Evolutionary conservation across 495 filamentous ascomycete genomes (phyloP).

Genomic region (Thermothielavioides terrestris): DNA sequence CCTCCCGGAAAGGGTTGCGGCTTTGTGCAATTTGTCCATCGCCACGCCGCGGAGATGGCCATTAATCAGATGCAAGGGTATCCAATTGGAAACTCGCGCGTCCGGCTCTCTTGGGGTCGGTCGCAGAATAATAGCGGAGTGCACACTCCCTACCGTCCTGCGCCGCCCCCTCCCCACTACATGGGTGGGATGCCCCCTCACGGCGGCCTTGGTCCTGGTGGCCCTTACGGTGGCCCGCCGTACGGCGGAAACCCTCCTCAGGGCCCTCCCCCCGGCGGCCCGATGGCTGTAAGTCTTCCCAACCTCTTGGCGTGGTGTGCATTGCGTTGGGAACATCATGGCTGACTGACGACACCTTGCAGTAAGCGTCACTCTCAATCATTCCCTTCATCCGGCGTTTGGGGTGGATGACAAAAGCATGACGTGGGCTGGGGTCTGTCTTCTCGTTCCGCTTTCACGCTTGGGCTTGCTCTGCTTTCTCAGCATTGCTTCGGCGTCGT

Average conservation of each 20-base stretch:
- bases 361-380: too few species aligned
- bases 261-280: constrained; percentile 22
- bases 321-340: too few species aligned
- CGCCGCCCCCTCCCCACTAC: constrained; percentile 82
- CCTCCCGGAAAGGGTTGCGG: constrained; percentile 98
- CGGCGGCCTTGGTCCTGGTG: constrained; percentile 14
- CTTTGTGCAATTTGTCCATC: constrained; percentile 98
- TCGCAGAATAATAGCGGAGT: constrained; percentile 99
- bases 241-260: constrained; percentile 23
- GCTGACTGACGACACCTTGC: too few species aligned
- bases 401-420: too few species aligned
- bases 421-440: too few species aligned
- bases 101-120: constrained; percentile 93
- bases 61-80: constrained; percentile 99
- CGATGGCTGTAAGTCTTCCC: constrained; percentile 21
- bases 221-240: constrained; percentile 19
- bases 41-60: constrained; percentile 98
- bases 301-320: neutral
- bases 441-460: too few species aligned
- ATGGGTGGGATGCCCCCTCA: constrained; percentile 24
- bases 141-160: constrained; percentile 93
- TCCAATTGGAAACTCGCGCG: constrained; percentile 96
- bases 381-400: too few species aligned
- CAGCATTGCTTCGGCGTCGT: too few species aligned
- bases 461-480: too few species aligned